Evolutionary conservation across 169 alveolate species (phyloP), one percentile per base, ranked within the genome.

Genomic region (Besnoitia besnoiti): DNA sequence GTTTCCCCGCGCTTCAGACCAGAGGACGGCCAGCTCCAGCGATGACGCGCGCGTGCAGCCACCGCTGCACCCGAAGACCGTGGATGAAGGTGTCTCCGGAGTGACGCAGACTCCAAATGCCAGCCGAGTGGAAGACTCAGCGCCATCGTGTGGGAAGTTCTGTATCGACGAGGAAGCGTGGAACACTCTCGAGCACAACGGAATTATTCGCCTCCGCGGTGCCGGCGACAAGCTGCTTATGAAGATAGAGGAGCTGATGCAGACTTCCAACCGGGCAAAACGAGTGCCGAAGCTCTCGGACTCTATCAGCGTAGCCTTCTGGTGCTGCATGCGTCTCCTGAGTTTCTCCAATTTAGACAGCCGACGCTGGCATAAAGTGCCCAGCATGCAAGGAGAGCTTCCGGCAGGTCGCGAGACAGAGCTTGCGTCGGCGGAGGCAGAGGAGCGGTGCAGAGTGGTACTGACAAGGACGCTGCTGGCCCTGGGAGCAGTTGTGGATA

Each of bases 301-400:
- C 40, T 51, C 87, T 2, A 40, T 77, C 49, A 77, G 87, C 21
- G 61, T 77, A 33, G 87, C 87, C 14, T 77, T 77, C 30, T 77
- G 87, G 87, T 77, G 87, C 47, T 40, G 61, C 55, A 42, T 77
- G 55, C 46, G 82, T 3, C 39, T 73, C 3, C 46, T n/a, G 27
- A n/a, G 8, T 8, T 73, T 16, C 24, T 55, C 67, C 5, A 55
- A 55, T n/a, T 21, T 5, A 55, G 67, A 55, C 33, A 55, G 3
- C 30, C 67, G 24, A 5, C 4, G 67, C n/a, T 5, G n/a, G 7
- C 67, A 3, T 19, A 21, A 5, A n/a, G 7, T n/a, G 67, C 30
- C 67, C 12, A 55, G 24, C 67, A 16, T 21, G 30, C 30, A 55
- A 3, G 67, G 30, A 1, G n/a, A 24, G 67, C 67, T 14, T 14